Percentiles rank a stretch among this genome's conserved stretches.
These are phyloP conservation scores for Trichoderma breve DNA, from an alignment of 2,329 filamentous ascomycete genomes.

Conservation along the genomic window DNA sequence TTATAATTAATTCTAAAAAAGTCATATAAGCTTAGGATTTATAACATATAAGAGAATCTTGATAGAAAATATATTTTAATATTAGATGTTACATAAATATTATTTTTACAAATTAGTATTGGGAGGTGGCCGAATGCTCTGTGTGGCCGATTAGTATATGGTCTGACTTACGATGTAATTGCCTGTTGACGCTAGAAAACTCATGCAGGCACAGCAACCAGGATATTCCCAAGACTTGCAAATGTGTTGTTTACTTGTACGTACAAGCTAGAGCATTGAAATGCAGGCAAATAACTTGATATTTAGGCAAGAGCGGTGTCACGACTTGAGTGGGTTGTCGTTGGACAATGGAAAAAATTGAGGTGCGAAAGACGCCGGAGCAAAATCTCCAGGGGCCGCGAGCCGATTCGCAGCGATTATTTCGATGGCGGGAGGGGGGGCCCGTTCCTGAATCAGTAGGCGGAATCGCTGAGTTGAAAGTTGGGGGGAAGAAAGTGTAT, in stretches of 20 bases:
- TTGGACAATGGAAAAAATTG: background rate
- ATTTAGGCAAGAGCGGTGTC: background rate
- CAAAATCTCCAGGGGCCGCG: constrained; percentile 6
- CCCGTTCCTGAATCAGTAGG: constrained; percentile 11
- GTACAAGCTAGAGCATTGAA: background rate
- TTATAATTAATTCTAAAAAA: no score
- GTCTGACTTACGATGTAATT: no score
- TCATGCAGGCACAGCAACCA: background rate
- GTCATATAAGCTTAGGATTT: no score
- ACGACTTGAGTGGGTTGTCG: background rate
- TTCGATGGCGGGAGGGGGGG: constrained; percentile 19
- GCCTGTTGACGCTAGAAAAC: background rate
- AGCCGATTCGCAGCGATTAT: constrained; percentile 19
- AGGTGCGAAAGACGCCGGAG: constrained; percentile 9
- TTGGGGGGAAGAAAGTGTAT: background rate
- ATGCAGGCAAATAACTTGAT: background rate
- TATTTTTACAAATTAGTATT: no score
- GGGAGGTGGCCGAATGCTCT: no score
- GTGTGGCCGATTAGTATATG: no score
- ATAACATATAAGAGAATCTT: no score
- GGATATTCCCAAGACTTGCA: background rate
- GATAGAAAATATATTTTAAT: no score
- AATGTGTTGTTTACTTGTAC: background rate
- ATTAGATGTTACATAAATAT: no score
- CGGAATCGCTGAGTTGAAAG: background rate